Base-by-base conservation (phyloP, 306 rosid species). In the Styphnolobium japonicum region DNA sequence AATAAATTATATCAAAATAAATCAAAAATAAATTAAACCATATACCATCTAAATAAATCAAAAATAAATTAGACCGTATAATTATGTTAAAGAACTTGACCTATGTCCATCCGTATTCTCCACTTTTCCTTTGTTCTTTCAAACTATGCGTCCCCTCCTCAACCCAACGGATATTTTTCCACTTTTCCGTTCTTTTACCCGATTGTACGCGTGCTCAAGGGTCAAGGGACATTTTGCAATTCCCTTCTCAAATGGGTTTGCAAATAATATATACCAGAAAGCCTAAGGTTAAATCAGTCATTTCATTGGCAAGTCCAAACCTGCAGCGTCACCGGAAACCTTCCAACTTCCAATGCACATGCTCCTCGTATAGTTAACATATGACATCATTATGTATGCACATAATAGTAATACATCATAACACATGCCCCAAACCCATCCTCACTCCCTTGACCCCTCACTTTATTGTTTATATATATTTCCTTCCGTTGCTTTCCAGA, bases 391-490 rank as follows among this genome's bases (percentile, higher is more conserved):
- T 7, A 36, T 75, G 21, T 7, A 2, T 16, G 19, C 53, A 45
- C 75, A 67, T n/a, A n/a, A n/a, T n/a, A n/a, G n/a, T n/a, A n/a
- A n/a, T 79, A 5, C 66, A 67, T 64, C 57, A 61, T 76, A 9
- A 12, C 40, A 21, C 55, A 46, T 56, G 65, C 62, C 15, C 11
- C 39, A 70, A 40, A 76, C 76, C 63, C 70, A 14, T 55, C 25
- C 34, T 46, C 69, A 27, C 65, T 52, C 40, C 16, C 56, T 61
- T 39, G 85, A 69, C 75, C 31, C 77, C 8, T 3, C 79, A n/a
- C n/a, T n/a, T n/a, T n/a, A n/a, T n/a, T n/a, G 46, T 57, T 46
- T 89, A 81, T 65, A 87, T 52, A 85, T 62, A 58, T 22, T 22
- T 25, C 36, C 37, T 60, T 8, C 11, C 69, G 0, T 19, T 29